These are phyloP conservation scores for Fusarium sp. DNA, from an alignment of 2,329 filamentous ascomycete genomes.

Conservation along the genomic window DNA sequence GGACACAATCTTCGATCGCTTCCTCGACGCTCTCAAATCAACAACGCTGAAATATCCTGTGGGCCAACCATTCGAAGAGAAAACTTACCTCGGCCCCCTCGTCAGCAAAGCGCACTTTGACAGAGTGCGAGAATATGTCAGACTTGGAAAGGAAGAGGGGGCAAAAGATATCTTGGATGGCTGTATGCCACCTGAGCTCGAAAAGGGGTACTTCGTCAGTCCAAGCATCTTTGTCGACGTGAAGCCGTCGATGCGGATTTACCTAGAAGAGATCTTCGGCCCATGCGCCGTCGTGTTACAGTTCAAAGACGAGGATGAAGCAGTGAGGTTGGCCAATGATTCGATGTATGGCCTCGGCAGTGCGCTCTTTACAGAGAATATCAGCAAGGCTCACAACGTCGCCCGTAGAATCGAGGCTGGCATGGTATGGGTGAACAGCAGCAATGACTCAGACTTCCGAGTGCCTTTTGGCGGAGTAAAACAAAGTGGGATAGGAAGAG, in stretches of 20 bases:
- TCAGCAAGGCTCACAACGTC: not conserved
- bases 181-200: not conserved
- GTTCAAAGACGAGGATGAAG: not conserved
- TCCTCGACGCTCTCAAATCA: not conserved
- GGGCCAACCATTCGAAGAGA: not conserved
- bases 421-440: not conserved
- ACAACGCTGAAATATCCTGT: not conserved
- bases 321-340: not conserved
- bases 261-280: not conserved
- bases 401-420: not conserved
- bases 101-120: not conserved
- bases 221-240: not conserved
- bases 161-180: not conserved
- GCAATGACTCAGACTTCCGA: not conserved
- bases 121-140: not conserved
- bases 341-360: not conserved
- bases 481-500: slow-evolving; percentile 1
- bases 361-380: not conserved
- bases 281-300: not conserved
- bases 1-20: not conserved
- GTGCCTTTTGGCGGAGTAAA: not conserved
- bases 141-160: not conserved
- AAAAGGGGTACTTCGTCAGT: not conserved
- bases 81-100: not conserved
- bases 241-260: not conserved